A percentile compares a stretch with the other conserved stretches of the same genome.
These are phyloP conservation scores for Candida golubevii DNA, from an alignment of 805 yeast species.

Conservation along the genomic window DNA sequence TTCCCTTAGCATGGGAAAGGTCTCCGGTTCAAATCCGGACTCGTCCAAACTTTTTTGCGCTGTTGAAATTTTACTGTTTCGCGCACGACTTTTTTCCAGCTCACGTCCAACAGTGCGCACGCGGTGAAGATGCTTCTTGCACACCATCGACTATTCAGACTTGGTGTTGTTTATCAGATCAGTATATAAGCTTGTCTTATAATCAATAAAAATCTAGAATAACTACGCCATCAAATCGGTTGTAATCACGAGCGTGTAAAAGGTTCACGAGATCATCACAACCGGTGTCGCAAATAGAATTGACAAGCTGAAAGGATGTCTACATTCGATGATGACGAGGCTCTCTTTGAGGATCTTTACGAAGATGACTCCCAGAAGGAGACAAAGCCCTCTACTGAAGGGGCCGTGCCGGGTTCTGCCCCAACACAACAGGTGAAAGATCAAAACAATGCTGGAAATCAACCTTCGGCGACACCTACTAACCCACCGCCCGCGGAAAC, in stretches of 20 bases:
- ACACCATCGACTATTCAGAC: no score
- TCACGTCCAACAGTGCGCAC: constrained; percentile 1
- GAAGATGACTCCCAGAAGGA: constrained; percentile 21
- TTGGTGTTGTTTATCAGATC: no score
- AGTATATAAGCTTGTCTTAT: no score
- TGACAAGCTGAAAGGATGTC: constrained; percentile 9
- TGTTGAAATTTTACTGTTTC: constrained; percentile 4
- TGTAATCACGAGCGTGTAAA: no score
- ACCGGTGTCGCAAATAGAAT: no score
- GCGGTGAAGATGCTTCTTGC: no score
- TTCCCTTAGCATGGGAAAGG: constrained; percentile 51
- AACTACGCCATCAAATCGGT: no score
- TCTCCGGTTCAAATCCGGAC: constrained; percentile 76
- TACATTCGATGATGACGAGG: constrained; percentile 83
- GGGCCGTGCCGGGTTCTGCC: constrained; percentile 3
- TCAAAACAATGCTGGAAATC: not conserved
- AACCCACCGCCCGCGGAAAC: not conserved
- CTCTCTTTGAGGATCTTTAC: constrained; percentile 89
- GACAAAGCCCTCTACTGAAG: constrained; percentile 11
- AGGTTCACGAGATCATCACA: no score
- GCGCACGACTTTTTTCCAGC: constrained; percentile 4
- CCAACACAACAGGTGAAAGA: not conserved
- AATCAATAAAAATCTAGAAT: no score
- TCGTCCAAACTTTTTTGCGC: constrained; percentile 50
- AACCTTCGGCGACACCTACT: not conserved